Percentiles rank a stretch among this genome's conserved stretches.
These are phyloP conservation scores for Didymosphaeria variabile DNA, from an alignment of 2,329 filamentous ascomycete species.

Conservation along the genomic window DNA sequence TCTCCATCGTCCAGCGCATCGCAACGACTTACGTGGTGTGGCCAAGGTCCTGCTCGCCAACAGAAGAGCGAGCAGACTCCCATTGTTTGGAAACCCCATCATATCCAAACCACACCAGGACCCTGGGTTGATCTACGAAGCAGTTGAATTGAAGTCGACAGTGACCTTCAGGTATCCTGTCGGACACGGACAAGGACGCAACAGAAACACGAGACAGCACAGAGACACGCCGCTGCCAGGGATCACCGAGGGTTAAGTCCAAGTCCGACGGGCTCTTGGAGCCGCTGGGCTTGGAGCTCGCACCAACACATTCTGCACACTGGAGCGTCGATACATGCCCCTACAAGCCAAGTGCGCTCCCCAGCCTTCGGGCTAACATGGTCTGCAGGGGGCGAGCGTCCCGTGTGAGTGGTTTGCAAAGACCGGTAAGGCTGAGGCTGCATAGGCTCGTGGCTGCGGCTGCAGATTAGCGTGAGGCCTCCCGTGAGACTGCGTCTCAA, in stretches of 20 bases:
- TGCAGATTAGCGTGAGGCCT: slow-evolving; percentile 5
- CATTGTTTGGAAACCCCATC: slow-evolving; percentile 8
- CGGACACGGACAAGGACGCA: slow-evolving; percentile 11
- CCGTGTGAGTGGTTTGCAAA: slow-evolving; percentile 10
- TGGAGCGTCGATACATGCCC: not conserved
- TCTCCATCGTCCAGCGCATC: not conserved
- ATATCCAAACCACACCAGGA: slow-evolving; percentile 4
- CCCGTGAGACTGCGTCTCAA: slow-evolving; percentile 3
- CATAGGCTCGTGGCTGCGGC: not conserved
- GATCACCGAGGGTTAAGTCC: slow-evolving; percentile 11
- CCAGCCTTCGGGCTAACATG: not conserved
- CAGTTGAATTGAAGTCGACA: not conserved
- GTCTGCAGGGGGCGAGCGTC: not conserved
- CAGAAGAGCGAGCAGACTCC: slow-evolving; percentile 29
- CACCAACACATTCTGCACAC: slow-evolving; percentile 1
- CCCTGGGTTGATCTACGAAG: not conserved
- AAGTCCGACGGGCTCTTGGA: slow-evolving; percentile 6
- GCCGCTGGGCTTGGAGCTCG: not conserved
- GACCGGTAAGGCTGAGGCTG: slow-evolving; percentile 5
- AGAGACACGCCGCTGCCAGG: slow-evolving; percentile 1
- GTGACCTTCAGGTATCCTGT: not conserved
- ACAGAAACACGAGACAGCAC: slow-evolving; percentile 5
- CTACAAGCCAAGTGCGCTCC: not conserved
- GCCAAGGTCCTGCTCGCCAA: slow-evolving; percentile 34
- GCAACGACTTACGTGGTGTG: slow-evolving; percentile 32